These are phyloP conservation scores for Eucalyptus marginata DNA, from an alignment of 345 rosid genomes.

Conservation along the genomic window DNA sequence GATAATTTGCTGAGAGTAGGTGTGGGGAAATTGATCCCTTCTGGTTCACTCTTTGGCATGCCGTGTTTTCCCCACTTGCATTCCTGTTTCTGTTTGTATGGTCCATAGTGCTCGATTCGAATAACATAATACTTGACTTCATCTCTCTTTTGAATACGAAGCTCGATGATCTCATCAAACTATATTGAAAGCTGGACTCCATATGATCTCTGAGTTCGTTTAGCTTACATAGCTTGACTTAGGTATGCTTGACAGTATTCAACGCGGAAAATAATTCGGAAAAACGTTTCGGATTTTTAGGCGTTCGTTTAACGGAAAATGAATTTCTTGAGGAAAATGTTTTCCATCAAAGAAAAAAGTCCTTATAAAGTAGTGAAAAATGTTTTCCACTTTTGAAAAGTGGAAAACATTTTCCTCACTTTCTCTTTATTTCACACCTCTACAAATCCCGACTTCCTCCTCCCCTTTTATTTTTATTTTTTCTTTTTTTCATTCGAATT, in stretches of 20 bases:
- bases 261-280: too few species aligned
- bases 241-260: background rate
- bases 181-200: background rate
- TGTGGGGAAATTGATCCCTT: background rate
- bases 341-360: too few species aligned
- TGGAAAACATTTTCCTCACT: too few species aligned
- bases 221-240: background rate
- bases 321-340: too few species aligned
- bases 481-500: too few species aligned
- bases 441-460: too few species aligned
- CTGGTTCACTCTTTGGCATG: background rate
- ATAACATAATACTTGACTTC: background rate
- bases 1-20: background rate
- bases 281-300: too few species aligned
- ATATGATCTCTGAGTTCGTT: background rate
- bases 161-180: background rate
- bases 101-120: background rate
- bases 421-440: too few species aligned
- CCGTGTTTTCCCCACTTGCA: background rate
- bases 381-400: too few species aligned
- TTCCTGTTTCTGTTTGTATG: background rate
- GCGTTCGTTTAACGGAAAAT: too few species aligned
- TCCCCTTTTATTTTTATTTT: too few species aligned
- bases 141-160: background rate
- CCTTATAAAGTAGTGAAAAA: too few species aligned